A percentile compares a stretch with the other conserved stretches of the same genome.
These are phyloP conservation scores for Camellia lanceoleosa DNA, from an alignment of 148 eudicot species.

Conservation along the genomic window DNA sequence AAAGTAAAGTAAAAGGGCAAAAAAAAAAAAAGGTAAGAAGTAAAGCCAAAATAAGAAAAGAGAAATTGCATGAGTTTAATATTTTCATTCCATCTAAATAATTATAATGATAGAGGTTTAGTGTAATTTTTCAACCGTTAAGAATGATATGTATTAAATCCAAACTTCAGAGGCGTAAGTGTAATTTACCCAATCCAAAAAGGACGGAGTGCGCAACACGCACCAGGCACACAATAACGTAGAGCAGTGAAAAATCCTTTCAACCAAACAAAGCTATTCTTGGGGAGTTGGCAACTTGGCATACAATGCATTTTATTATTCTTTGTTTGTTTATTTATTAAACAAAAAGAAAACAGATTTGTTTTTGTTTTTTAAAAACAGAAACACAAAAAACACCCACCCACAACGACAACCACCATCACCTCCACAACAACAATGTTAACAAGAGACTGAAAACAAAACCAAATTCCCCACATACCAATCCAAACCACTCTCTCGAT, in stretches of 20 bases:
- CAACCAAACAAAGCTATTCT: constrained; percentile 36
- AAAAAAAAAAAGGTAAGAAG: too few species aligned
- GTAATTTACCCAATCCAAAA: too few species aligned
- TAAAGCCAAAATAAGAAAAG: too few species aligned
- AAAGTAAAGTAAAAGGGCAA: too few species aligned
- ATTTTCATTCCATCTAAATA: too few species aligned
- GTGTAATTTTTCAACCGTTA: too few species aligned
- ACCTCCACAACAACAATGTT: background rate
- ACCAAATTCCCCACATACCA: background rate
- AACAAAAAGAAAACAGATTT: too few species aligned
- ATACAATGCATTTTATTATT: constrained; percentile 18
- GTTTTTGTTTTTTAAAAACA: constrained; percentile 6
- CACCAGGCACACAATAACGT: constrained; percentile 13
- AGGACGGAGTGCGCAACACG: background rate
- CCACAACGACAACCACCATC: background rate
- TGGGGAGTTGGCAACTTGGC: constrained; percentile 39
- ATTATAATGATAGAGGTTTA: too few species aligned
- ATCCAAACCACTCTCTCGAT: background rate
- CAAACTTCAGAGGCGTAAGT: too few species aligned
- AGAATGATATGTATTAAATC: too few species aligned
- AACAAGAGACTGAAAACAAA: background rate
- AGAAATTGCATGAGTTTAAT: too few species aligned
- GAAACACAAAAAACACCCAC: constrained; percentile 3
- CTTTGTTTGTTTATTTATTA: background rate
- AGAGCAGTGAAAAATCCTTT: constrained; percentile 20